Conservation (phyloP, 2,329 filamentous ascomycete genomes). For the Fusarium sp. region DNA sequence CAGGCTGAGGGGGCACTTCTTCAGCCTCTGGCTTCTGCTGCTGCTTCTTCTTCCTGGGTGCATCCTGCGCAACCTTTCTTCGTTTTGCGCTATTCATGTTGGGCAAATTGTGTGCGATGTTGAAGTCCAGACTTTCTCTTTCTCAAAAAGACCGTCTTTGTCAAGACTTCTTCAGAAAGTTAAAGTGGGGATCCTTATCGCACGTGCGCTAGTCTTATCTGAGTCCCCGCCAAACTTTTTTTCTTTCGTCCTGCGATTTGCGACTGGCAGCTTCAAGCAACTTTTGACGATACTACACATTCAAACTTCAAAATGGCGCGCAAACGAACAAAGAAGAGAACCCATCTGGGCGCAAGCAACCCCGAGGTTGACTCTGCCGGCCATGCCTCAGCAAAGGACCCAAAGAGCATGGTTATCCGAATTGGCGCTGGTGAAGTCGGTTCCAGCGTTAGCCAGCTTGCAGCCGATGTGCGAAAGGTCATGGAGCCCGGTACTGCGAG, state of each 20-base stretch:
- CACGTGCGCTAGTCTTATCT: slow-evolving; percentile 51
- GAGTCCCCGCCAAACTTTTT: slow-evolving; percentile 50
- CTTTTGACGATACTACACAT: slow-evolving; percentile 22
- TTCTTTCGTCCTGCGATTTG: slow-evolving; percentile 46
- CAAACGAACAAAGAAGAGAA: slow-evolving; percentile 86
- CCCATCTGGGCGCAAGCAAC: slow-evolving; percentile 76
- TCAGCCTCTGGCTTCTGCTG: slow-evolving; percentile 31
- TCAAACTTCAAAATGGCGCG: slow-evolving; percentile 72
- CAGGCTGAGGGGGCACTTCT: slow-evolving; percentile 23
- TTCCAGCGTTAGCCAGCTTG: slow-evolving; percentile 88
- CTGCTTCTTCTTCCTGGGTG: slow-evolving; percentile 40
- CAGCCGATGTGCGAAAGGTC: slow-evolving; percentile 88
- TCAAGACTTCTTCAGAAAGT: slow-evolving; percentile 39
- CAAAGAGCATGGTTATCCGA: slow-evolving; percentile 98
- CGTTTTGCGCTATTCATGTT: slow-evolving; percentile 56
- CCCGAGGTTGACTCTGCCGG: slow-evolving; percentile 66
- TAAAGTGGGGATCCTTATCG: slow-evolving; percentile 51
- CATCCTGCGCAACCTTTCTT: slow-evolving; percentile 53
- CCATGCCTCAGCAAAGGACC: slow-evolving; percentile 73
- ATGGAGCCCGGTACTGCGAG: slow-evolving; percentile 97
- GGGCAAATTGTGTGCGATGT: slow-evolving; percentile 15
- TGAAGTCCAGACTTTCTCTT: neutral
- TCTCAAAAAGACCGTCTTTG: slow-evolving; percentile 13
- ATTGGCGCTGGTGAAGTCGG: slow-evolving; percentile 95
- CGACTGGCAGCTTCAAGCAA: slow-evolving; percentile 26